Conservation (phyloP, 192 early-diverging fungal species). For the Pilobolus umbonatus region DNA sequence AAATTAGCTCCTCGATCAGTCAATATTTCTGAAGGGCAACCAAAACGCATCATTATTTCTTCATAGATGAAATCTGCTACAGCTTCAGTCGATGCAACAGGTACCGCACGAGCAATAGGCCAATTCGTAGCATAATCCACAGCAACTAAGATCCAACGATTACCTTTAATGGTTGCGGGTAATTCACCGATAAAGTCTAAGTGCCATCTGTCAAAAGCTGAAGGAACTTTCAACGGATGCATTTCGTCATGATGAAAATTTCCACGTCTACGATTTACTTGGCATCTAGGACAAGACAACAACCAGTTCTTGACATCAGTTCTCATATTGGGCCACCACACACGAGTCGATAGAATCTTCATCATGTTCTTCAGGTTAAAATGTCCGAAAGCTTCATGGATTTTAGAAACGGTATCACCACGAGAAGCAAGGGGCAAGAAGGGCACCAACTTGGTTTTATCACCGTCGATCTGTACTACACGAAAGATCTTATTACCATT, state of each 20-base stretch:
- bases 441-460: background rate
- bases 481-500: background rate
- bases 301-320: background rate
- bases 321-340: constrained; percentile 19
- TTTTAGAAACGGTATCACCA: background rate
- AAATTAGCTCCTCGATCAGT: constrained; percentile 22
- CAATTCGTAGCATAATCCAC: constrained; percentile 31
- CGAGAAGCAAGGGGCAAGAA: background rate
- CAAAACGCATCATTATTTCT: constrained; percentile 14
- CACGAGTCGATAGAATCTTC: background rate
- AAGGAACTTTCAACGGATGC: background rate
- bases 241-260: background rate
- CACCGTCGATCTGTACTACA: background rate
- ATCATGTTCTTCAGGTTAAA: background rate
- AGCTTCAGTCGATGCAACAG: constrained; percentile 8
- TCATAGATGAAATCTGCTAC: constrained; percentile 24
- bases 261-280: background rate
- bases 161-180: background rate
- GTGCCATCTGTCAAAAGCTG: constrained; percentile 1
- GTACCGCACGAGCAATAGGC: constrained; percentile 20
- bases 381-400: constrained; percentile 4
- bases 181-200: constrained; percentile 13
- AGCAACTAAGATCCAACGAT: constrained; percentile 20
- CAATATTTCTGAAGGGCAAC: constrained; percentile 13
- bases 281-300: background rate